Percentiles rank a stretch among this genome's conserved stretches.
Evolutionary conservation across 352 stramenopile genomes (phyloP).

Genomic region (Thraustotheca clavata): DNA sequence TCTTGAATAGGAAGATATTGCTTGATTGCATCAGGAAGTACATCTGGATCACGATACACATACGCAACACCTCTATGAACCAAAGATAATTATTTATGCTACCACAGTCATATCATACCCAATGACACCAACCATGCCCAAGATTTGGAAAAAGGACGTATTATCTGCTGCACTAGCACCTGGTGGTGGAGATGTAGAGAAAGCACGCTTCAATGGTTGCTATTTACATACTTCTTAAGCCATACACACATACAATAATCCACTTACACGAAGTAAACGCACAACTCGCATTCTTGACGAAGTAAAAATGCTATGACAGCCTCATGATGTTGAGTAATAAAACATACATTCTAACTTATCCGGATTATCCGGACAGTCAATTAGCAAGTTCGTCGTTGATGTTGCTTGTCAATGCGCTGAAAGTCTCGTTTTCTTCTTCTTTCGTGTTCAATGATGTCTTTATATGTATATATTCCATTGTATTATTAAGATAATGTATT

Average conservation of each 20-base stretch:
- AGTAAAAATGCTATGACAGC: too few relatives aligned
- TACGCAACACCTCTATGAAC: conserved; percentile 54
- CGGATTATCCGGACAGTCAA: neutral
- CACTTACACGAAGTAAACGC: too few relatives aligned
- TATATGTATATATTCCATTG: too few relatives aligned
- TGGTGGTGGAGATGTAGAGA: conserved; percentile 4
- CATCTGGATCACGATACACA: conserved; percentile 80
- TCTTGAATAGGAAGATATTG: conserved; percentile 76
- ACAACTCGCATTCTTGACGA: too few relatives aligned
- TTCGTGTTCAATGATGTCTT: too few relatives aligned
- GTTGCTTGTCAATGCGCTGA: too few relatives aligned
- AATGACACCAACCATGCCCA: conserved; percentile 49
- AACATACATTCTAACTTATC: neutral
- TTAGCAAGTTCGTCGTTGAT: too few relatives aligned
- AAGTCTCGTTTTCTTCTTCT: too few relatives aligned
- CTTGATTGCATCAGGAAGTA: conserved; percentile 62
- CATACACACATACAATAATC: too few relatives aligned
- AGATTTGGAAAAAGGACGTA: conserved; percentile 71
- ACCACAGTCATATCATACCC: conserved; percentile 37
- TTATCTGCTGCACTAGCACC: conserved; percentile 37
- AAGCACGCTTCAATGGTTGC: neutral
- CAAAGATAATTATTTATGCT: too few relatives aligned
- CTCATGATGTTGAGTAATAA: too few relatives aligned
- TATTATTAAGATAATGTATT: too few relatives aligned
- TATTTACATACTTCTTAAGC: neutral